A percentile compares a stretch with the other conserved stretches of the same genome.
These are phyloP conservation scores for Ganoderma lingzhi DNA, from an alignment of 1,284 basidiomycete species.

Conservation along the genomic window DNA sequence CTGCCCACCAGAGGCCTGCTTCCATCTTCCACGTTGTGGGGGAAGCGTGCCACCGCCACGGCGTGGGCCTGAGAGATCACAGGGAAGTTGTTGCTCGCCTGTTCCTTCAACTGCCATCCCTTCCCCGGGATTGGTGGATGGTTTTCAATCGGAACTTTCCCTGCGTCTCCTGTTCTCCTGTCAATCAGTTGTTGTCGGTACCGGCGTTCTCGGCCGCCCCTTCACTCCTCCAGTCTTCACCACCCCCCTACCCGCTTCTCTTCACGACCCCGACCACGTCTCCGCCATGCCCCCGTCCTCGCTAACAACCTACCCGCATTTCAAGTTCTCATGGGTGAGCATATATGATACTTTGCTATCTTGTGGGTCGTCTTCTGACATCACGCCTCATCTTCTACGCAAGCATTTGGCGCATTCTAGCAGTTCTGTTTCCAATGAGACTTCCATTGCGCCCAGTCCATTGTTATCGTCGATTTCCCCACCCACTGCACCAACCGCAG, in stretches of 20 bases:
- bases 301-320: not conserved
- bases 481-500: not conserved
- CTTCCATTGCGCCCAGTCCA: not conserved
- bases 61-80: not conserved
- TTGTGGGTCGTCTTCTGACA: not conserved
- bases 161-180: not conserved
- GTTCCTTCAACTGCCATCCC: not conserved
- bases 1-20: not conserved
- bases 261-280: not conserved
- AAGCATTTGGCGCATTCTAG: not conserved
- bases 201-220: not conserved
- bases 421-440: not conserved
- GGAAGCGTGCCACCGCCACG: not conserved
- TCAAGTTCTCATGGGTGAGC: not conserved
- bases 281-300: not conserved
- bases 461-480: not conserved
- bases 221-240: not conserved
- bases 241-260: not conserved
- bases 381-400: not conserved
- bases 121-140: not conserved
- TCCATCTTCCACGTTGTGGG: not conserved
- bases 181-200: not conserved
- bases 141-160: not conserved
- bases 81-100: not conserved
- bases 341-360: not conserved